These are phyloP conservation scores for Ophiocordyceps camponoti-rufipedis DNA, from an alignment of 2,329 filamentous ascomycete genomes.

Conservation along the genomic window DNA sequence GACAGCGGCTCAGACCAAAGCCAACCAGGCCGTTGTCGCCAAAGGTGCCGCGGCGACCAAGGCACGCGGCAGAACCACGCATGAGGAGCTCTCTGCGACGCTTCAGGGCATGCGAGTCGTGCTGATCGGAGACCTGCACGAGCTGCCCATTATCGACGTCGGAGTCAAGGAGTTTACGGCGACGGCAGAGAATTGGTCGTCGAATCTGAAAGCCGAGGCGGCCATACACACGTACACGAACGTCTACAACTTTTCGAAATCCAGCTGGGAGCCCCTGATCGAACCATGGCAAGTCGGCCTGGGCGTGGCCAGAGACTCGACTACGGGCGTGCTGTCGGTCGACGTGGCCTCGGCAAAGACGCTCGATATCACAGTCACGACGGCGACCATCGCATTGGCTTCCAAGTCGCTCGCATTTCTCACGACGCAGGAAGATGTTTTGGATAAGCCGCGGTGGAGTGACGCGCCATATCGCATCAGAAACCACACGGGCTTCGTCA, in stretches of 20 bases:
- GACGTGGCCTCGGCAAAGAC: slow-evolving; percentile 79
- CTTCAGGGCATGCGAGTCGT: slow-evolving; percentile 83
- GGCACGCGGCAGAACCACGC: slow-evolving; percentile 7
- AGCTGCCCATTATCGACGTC: slow-evolving; percentile 85
- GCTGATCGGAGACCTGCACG: slow-evolving; percentile 87
- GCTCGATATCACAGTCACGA: slow-evolving; percentile 83
- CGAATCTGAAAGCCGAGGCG: slow-evolving; percentile 68
- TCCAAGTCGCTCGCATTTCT: slow-evolving; percentile 90
- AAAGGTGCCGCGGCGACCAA: slow-evolving; percentile 3
- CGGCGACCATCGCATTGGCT: slow-evolving; percentile 78
- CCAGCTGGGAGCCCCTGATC: slow-evolving; percentile 88
- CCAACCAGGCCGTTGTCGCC: slow-evolving; percentile 15
- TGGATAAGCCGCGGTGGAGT: slow-evolving; percentile 79
- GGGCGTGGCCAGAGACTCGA: slow-evolving; percentile 62
- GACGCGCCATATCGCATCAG: slow-evolving; percentile 88
- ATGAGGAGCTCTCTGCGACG: slow-evolving; percentile 69
- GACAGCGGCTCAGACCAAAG: slow-evolving; percentile 26
- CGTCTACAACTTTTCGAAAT: slow-evolving; percentile 98
- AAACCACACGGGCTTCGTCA: slow-evolving; percentile 88
- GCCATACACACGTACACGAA: slow-evolving; percentile 91
- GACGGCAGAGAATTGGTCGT: slow-evolving; percentile 80
- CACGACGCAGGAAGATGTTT: slow-evolving; percentile 64
- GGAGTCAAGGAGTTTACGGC: slow-evolving; percentile 81
- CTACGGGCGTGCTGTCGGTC: slow-evolving; percentile 59
- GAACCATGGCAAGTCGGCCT: slow-evolving; percentile 95